Base-by-base conservation (phyloP, 179 eudicot species). In the Actinidia polygama region DNA sequence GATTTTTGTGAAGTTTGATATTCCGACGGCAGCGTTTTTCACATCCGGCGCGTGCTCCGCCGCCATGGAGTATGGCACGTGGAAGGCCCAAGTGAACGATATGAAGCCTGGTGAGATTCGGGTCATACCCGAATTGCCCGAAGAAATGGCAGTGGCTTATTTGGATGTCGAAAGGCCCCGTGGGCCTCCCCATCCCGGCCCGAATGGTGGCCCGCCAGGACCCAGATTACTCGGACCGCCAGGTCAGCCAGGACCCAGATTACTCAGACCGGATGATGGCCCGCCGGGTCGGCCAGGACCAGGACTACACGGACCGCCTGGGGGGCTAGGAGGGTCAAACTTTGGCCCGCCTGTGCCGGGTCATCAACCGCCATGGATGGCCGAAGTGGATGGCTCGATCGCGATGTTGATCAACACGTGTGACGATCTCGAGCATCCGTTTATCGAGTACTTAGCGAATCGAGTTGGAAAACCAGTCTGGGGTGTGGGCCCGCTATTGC, bases 401-500 rank as follows among this genome's bases (percentile, higher is more conserved):
- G 96, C 88, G 0, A 1, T 90, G 67, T 47, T 93, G 79, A 86
- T 93, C 85, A 93, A 91, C 87, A 91, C 96, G 30, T 89, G 90
- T 83, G 84, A 79, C 21, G 92, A 89, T 4, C 85, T 93, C 16
- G 96, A 93, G 82, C 84, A 75, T 46, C 86, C 87, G 8, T 91
- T 93, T 72, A 69, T 91, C 8, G 66, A 87, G 9, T 89, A 88
- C 64, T 58, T 89, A 0, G 85, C 85, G 9, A 78, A 73, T 16
- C 84, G 86, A 50, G 73, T 84, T 0, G 87, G 85, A 51, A 85
- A 81, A 14, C 92, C 94, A 15, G 91, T 91, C 3, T 88, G 88
- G 84, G 96, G 96, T 0, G 90, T 93, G 6, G 96, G 96, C 24
- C 96, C 94, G 3, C 54, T 91, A 10, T 59, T 93, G 49, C 94